Conservation (phyloP, 2,329 filamentous ascomycete species). For the Bertia moriformis region DNA sequence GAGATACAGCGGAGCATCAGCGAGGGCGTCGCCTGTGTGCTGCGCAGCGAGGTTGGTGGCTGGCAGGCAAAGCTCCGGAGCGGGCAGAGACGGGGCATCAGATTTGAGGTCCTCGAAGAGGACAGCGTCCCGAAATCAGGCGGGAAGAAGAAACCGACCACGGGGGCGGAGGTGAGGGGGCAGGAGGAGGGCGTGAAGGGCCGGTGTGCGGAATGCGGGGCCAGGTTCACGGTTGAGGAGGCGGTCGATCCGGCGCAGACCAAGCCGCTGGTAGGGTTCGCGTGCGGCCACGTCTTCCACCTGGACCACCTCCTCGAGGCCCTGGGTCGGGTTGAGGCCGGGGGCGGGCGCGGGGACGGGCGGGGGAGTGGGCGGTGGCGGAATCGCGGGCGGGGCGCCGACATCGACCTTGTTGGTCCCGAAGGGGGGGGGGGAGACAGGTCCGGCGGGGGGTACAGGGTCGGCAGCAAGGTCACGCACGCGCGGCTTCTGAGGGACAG, state of each 20-base stretch:
- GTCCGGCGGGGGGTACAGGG: slow-evolving; percentile 38
- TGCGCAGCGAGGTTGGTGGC: slow-evolving; percentile 72
- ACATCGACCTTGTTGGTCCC: no score
- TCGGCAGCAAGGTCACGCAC: slow-evolving; percentile 78
- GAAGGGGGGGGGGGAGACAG: slow-evolving; percentile 23
- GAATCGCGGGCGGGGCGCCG: slow-evolving; percentile 11
- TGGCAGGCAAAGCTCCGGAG: slow-evolving; percentile 69
- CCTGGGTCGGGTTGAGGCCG: slow-evolving; percentile 26
- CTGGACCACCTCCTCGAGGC: slow-evolving; percentile 52
- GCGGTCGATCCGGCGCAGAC: slow-evolving; percentile 30
- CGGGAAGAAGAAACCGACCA: no score
- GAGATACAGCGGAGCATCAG: slow-evolving; percentile 91
- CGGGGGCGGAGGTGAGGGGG: slow-evolving; percentile 6
- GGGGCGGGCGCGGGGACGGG: slow-evolving; percentile 14
- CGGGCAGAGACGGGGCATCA: slow-evolving; percentile 73
- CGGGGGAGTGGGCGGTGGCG: slow-evolving; percentile 27
- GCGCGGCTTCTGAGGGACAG: slow-evolving; percentile 64
- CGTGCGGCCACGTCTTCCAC: slow-evolving; percentile 72
- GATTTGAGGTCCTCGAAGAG: slow-evolving; percentile 60
- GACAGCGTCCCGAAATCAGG: slow-evolving; percentile 7
- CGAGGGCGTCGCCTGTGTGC: slow-evolving; percentile 71
- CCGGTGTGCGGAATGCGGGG: slow-evolving; percentile 42
- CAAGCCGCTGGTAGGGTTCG: slow-evolving; percentile 66
- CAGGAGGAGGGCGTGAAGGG: slow-evolving; percentile 24
- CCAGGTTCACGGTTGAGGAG: slow-evolving; percentile 39